Evolutionary conservation across 129 eudicot species (phyloP).

Genomic region (Artemisia annua): DNA sequence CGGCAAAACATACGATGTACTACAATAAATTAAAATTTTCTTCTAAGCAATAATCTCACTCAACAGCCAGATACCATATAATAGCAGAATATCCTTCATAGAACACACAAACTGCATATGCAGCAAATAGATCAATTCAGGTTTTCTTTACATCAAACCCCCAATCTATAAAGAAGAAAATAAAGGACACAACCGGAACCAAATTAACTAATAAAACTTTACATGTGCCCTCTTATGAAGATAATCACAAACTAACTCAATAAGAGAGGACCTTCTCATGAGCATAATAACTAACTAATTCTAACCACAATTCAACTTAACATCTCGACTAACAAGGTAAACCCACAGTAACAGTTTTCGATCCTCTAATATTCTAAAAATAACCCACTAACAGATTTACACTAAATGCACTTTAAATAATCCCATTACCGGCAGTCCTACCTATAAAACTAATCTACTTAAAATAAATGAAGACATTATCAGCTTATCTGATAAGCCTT

Average conservation of each 20-base stretch:
- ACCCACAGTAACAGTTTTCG: neutral
- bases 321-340: neutral
- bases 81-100: no score
- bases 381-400: constrained; percentile 9
- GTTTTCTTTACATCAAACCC: neutral
- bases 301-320: neutral
- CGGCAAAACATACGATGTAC: neutral
- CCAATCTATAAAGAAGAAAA: neutral
- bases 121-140: neutral
- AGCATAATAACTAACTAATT: neutral
- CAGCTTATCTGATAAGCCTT: no score
- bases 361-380: neutral
- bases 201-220: neutral
- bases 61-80: neutral
- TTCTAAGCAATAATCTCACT: neutral
- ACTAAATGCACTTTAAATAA: neutral
- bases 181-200: neutral
- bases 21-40: no score
- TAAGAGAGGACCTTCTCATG: neutral
- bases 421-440: no score
- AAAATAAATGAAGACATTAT: no score
- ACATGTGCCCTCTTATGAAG: neutral
- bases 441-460: no score
- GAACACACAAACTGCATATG: neutral
- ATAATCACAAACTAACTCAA: neutral